A percentile compares a stretch with the other conserved stretches of the same genome.
These are phyloP conservation scores for Arachnomyces sp. DNA, from an alignment of 2,329 filamentous ascomycete species.

Conservation along the genomic window DNA sequence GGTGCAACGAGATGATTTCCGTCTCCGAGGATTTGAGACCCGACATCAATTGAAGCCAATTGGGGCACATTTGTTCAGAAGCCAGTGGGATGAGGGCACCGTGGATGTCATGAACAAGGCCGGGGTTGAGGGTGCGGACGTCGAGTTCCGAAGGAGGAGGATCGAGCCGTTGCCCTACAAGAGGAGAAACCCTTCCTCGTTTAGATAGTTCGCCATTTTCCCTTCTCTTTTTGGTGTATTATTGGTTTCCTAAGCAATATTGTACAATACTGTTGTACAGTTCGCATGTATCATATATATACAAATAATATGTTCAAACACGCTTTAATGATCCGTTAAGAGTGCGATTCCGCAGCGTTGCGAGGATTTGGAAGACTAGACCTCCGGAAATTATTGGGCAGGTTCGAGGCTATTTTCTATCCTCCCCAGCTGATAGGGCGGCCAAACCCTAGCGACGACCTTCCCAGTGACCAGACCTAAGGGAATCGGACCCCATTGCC, in stretches of 20 bases:
- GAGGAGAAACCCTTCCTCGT: conserved; percentile 46
- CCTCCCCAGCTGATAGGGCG: conserved; percentile 28
- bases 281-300: conserved; percentile 4
- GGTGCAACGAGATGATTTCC: conserved; percentile 59
- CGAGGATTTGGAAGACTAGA: conserved; percentile 6
- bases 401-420: conserved; percentile 31
- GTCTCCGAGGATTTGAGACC: conserved; percentile 64
- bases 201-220: conserved; percentile 28
- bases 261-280: conserved; percentile 27
- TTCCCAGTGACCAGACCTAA: conserved; percentile 79
- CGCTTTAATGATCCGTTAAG: not conserved
- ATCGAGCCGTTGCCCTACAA: conserved; percentile 61
- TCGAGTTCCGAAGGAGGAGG: conserved; percentile 78
- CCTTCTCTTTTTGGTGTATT: conserved; percentile 12
- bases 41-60: conserved; percentile 64
- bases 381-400: conserved; percentile 18
- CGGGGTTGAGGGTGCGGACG: conserved; percentile 64
- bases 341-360: not conserved
- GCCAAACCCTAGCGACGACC: conserved; percentile 51
- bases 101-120: conserved; percentile 78
- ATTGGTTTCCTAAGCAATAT: conserved; percentile 16
- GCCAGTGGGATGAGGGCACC: conserved; percentile 81
- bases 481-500: conserved; percentile 78
- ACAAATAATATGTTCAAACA: not conserved
- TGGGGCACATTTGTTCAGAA: conserved; percentile 81